Evolutionary conservation across 176 grass and related monocot species (phyloP).

Genomic region (Avena eriantha): DNA sequence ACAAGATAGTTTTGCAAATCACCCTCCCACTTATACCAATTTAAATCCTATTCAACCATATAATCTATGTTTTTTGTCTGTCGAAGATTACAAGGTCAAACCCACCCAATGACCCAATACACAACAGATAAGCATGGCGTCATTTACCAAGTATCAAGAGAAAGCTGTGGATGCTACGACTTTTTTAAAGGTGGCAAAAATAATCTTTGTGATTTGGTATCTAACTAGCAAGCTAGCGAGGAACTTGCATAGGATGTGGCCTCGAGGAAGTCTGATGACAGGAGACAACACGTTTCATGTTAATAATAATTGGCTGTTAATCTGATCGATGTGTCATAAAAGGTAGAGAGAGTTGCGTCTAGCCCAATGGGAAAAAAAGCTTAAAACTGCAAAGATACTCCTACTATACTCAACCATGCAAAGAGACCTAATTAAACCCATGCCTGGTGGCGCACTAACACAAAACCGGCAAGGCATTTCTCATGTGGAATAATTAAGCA

Average conservation of each 20-base stretch:
- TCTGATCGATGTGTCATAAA: neutral
- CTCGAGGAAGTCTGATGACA: too few species aligned
- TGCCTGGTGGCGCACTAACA: slow-evolving; percentile 20
- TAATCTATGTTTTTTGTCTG: neutral
- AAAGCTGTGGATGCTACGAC: neutral
- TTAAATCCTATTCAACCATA: too few species aligned
- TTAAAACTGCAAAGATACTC: slow-evolving; percentile 21
- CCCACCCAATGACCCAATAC: neutral
- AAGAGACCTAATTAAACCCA: slow-evolving; percentile 12
- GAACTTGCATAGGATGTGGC: slow-evolving; percentile 1
- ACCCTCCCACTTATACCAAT: neutral
- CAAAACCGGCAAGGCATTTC: slow-evolving; percentile 10
- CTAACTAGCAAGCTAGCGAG: neutral
- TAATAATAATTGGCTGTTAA: neutral
- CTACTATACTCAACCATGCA: neutral
- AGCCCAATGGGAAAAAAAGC: neutral
- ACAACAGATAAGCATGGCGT: neutral
- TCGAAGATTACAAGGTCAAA: neutral
- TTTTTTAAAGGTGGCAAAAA: neutral
- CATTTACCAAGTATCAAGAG: neutral
- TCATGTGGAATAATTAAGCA: neutral
- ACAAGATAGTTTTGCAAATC: neutral
- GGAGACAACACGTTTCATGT: slow-evolving; percentile 9
- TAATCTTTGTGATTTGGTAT: neutral
- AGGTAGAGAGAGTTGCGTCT: neutral